Evolutionary conservation across 2,329 filamentous ascomycete genomes (phyloP).

Genomic region (Chaetomium globosum): DNA sequence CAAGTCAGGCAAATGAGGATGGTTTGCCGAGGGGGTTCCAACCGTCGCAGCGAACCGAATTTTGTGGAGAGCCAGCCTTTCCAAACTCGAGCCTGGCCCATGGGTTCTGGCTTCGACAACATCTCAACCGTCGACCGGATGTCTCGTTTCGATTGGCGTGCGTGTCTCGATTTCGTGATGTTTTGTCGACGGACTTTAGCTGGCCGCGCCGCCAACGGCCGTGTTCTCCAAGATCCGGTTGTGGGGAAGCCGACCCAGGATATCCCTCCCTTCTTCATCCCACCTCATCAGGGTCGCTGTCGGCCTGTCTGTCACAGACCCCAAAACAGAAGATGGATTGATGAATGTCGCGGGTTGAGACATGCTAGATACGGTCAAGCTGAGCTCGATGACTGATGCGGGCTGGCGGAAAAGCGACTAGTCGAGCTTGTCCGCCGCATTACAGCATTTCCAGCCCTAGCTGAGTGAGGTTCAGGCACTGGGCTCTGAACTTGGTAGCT

Average conservation of each 20-base stretch:
- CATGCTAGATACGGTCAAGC: background rate
- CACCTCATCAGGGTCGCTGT: background rate
- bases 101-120: background rate
- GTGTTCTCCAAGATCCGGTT: background rate
- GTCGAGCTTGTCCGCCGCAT: background rate
- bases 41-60: slow-evolving; percentile 15
- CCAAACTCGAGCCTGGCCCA: background rate
- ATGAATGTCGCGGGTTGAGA: slow-evolving; percentile 10
- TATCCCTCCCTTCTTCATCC: background rate
- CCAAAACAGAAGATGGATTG: background rate
- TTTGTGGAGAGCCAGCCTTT: background rate
- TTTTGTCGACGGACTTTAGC: background rate
- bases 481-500: background rate
- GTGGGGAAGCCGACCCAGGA: background rate
- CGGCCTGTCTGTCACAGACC: background rate
- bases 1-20: background rate
- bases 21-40: slow-evolving; percentile 5
- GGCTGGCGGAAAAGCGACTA: background rate
- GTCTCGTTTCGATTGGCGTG: slow-evolving; percentile 6
- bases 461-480: background rate
- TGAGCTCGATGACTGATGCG: background rate
- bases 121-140: background rate
- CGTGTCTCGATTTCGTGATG: slow-evolving; percentile 11
- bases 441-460: background rate
- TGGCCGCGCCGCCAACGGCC: background rate